phyloP scores from a whole-genome alignment of 129 eudicot species.

The Escallonia rubra region DNA sequence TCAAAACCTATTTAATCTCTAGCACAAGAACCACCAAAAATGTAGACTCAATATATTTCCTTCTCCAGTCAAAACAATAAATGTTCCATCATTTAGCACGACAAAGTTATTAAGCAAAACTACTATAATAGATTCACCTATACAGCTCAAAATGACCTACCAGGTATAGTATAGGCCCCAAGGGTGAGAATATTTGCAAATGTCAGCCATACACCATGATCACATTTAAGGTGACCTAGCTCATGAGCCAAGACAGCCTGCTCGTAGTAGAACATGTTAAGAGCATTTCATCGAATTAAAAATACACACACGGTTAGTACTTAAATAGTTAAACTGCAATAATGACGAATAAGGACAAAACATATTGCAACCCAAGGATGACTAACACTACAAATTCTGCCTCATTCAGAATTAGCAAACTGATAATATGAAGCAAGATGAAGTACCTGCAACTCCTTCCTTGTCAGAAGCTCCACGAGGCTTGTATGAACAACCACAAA shows the following conservation, averaged over 20 bases:
- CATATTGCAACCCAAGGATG: not conserved
- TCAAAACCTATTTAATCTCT: no score
- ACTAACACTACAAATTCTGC: not conserved
- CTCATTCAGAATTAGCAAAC: not conserved
- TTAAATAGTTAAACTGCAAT: no score
- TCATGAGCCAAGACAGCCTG: constrained; percentile 99
- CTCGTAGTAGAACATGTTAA: constrained; percentile 10
- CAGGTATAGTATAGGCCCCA: constrained; percentile 91
- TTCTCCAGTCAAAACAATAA: no score
- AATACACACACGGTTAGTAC: not conserved
- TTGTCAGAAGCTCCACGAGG: constrained; percentile 83
- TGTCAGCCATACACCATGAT: constrained; percentile 97
- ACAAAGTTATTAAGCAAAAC: no score
- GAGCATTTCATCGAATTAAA: constrained; percentile 3
- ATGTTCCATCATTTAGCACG: not conserved
- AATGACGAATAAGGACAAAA: no score
- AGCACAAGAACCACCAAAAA: no score
- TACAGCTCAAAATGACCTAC: constrained; percentile 30
- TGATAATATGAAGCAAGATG: not conserved
- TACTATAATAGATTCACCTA: not conserved
- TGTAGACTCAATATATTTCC: no score
- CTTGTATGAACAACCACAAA: constrained; percentile 96
- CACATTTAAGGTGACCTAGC: constrained; percentile 97
- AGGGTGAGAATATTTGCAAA: constrained; percentile 85
- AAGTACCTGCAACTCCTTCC: constrained; percentile 88